Base-by-base conservation (phyloP, 106 monocot genomes). In the Amphibolis antarctica region DNA sequence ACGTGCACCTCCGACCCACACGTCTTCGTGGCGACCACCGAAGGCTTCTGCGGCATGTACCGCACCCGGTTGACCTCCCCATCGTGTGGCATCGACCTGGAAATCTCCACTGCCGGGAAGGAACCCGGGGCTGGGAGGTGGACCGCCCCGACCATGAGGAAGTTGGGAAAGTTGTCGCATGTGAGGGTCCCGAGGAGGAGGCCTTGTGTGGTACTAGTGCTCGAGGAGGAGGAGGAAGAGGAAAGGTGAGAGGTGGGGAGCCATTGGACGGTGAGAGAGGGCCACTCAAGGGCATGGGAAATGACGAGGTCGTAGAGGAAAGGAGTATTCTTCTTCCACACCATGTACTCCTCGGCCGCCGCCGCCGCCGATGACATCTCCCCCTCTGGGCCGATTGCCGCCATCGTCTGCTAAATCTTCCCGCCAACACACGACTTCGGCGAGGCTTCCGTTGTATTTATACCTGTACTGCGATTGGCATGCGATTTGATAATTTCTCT, bases 311-410 rank as follows among this genome's bases (percentile, higher is more conserved):
- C 93, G 71, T 93, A 93, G 20, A 93, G 80, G 72, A 81, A 79
- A 1, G 93, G 78, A 13, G 82, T 77, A 71, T 93, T 93, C 68
- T 93, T 93, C 85, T 86, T 93, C 93, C 93, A 93, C 52, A 88
- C 50, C 27, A 26, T 26, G 18, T 63, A 69, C 19, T 66, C 71
- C 50, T 68, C 76, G 58, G 21, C 44, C 48, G 7, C 47, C 42
- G 49, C 42, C 45, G 21, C 13, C 30, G 14, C 14, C 60, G n/a
- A 47, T 27, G 49, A 17, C 25, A 11, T 2, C 44, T 22, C 68
- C 12, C 4, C 57, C 1, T 15, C 58, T 53, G 9, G 20, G 28
- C 53, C 43, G 36, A 30, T 28, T 19, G 70, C 51, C 51, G 61
- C 60, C 70, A 70, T 70, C 46, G 44, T 48, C 21, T 29, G 20